Evolutionary conservation across 768 basidiomycete species (phyloP).

Genomic region (Suillus cothurnatus): DNA sequence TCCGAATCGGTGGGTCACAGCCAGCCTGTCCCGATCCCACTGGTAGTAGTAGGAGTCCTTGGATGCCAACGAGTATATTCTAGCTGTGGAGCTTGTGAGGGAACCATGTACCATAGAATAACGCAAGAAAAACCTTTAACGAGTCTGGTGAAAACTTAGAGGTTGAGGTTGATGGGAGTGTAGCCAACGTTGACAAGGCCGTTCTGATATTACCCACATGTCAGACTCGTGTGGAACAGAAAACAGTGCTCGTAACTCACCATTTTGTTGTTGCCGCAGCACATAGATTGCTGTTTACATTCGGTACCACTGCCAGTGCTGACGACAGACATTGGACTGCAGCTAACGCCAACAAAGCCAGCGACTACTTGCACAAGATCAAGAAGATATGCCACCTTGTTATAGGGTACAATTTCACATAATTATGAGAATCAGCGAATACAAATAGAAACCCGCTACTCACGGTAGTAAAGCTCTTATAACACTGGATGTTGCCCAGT

Average conservation of each 20-base stretch:
- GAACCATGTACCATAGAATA: constrained; percentile 10
- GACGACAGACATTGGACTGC: constrained; percentile 14
- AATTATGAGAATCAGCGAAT: background rate
- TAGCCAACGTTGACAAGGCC: constrained; percentile 33
- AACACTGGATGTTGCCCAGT: constrained; percentile 23
- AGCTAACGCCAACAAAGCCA: constrained; percentile 21
- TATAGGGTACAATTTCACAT: constrained; percentile 14
- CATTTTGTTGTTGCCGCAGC: constrained; percentile 17
- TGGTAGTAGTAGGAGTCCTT: too few relatives aligned
- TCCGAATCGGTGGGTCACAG: too few relatives aligned
- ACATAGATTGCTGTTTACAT: constrained; percentile 24
- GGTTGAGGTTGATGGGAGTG: constrained; percentile 13
- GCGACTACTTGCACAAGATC: constrained; percentile 11
- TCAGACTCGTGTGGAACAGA: background rate
- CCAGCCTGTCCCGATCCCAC: too few relatives aligned
- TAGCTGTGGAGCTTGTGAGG: background rate
- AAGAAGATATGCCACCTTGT: background rate
- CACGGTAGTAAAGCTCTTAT: constrained; percentile 19
- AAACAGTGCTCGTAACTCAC: background rate
- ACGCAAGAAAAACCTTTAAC: too few relatives aligned
- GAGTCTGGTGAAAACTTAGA: constrained; percentile 7
- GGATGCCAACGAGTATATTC: background rate
- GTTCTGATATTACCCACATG: constrained; percentile 8
- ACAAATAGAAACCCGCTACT: background rate
- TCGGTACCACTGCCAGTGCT: constrained; percentile 27